These are phyloP conservation scores for Hypoxylon sp. DNA, from an alignment of 2,329 filamentous ascomycete genomes.

Conservation along the genomic window DNA sequence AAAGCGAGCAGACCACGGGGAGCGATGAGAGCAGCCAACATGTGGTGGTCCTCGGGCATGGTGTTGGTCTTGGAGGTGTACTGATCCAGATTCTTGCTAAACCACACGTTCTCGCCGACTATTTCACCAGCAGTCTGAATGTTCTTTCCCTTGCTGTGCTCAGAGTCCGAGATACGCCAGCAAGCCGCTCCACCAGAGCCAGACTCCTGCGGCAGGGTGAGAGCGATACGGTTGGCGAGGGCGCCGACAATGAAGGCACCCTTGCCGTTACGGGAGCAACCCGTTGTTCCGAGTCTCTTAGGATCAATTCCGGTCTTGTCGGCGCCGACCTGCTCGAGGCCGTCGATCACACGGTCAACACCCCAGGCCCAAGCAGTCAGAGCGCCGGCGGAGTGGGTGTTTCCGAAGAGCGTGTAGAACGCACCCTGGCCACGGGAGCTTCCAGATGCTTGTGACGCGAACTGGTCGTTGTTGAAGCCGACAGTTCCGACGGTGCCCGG, in stretches of 20 bases:
- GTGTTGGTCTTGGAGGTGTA: slow-evolving; percentile 63
- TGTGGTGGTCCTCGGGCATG: slow-evolving; percentile 71
- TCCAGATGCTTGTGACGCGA: slow-evolving; percentile 64
- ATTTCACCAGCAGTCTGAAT: slow-evolving; percentile 74
- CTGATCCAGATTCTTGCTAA: slow-evolving; percentile 68
- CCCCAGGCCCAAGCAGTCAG: slow-evolving; percentile 76
- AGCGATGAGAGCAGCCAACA: slow-evolving; percentile 69
- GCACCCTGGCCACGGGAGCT: slow-evolving; percentile 68
- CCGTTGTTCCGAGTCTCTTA: slow-evolving; percentile 68
- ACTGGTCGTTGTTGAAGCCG: slow-evolving; percentile 71
- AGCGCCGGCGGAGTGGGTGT: slow-evolving; percentile 68
- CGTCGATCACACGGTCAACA: slow-evolving; percentile 72
- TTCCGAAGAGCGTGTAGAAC: slow-evolving; percentile 73
- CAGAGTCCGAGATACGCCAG: slow-evolving; percentile 69
- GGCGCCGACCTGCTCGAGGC: slow-evolving; percentile 65
- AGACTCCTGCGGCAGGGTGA: slow-evolving; percentile 74
- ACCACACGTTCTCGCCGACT: slow-evolving; percentile 74
- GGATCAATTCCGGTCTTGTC: slow-evolving; percentile 65
- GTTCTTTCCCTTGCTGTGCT: slow-evolving; percentile 67
- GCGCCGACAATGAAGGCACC: slow-evolving; percentile 74
- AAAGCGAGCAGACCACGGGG: slow-evolving; percentile 69
- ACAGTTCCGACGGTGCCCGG: slow-evolving; percentile 69
- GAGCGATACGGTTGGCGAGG: slow-evolving; percentile 70
- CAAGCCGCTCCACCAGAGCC: slow-evolving; percentile 73
- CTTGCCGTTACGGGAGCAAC: slow-evolving; percentile 76